Evolutionary conservation across 768 basidiomycete genomes (phyloP), one percentile per base, ranked within the genome.

Genomic region (Psilocybe cyanescens): DNA sequence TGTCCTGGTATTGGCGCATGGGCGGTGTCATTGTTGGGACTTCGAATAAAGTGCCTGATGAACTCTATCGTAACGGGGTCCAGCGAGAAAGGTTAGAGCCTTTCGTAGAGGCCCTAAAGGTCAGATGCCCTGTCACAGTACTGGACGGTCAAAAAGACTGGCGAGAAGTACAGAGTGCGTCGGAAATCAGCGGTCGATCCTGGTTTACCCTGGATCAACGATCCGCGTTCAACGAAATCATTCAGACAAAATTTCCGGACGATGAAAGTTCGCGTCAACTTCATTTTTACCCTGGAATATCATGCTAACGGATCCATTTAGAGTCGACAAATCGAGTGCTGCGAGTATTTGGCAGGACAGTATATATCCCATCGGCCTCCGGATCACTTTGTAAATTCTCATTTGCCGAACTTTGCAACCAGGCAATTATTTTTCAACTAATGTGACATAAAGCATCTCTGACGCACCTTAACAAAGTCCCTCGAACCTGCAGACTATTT

Each of bases 1-100:
- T 87, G 14, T 80, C 83, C 11, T 87, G 83, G 84, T 87, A 83
- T 67, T 87, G 85, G 86, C 76, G 85, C 4, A 77, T 89, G 70
- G 86, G 85, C 16, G 85, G 86, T 2, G 81, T 87, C 6, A 76
- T 88, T 41, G 75, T 80, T 29, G 77, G 78, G 31, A 78, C 74
- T 24, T 80, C 82, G 46, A 86, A 86, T 68, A 80, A 81, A 57
- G 78, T 85, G 8, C 79, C 81, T 1, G 81, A 83, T 63, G 85
- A 86, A 58, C 72, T 86, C 14, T 86, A 86, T 73, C 77, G 78
- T 67, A 83, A 85, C 59, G 86, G 85, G 17, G 82, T 87, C 1
- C 85, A 86, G 65, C 72, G 79, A 24, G 81, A 86, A 53, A 79
- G 84, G 14, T 78, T 88, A 62, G 82, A 83, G 30, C 79, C 82